Percentiles rank a stretch among this genome's conserved stretches.
Evolutionary conservation across 768 basidiomycete species (phyloP).

Genomic region (Russula sp.): DNA sequence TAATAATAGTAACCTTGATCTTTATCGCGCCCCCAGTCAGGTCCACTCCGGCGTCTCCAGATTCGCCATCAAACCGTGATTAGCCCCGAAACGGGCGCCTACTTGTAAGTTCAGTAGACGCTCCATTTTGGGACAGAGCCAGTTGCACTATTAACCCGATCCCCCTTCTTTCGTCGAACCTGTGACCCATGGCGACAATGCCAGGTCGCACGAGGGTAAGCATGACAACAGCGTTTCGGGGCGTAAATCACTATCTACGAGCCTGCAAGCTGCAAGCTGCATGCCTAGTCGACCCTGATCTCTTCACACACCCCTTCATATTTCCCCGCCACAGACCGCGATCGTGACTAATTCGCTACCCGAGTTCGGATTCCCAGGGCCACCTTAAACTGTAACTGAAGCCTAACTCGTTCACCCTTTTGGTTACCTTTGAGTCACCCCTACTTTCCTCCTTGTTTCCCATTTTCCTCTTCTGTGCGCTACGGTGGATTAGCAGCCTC

Average conservation of each 20-base stretch:
- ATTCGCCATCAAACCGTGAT: slow-evolving; percentile 8
- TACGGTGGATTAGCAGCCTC: background rate
- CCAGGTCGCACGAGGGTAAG: slow-evolving; percentile 10
- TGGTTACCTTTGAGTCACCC: background rate
- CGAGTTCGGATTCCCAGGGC: background rate
- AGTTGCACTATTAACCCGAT: slow-evolving; percentile 4
- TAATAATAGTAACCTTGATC: slow-evolving; percentile 19
- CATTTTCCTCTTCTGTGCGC: background rate
- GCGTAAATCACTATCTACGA: slow-evolving; percentile 7
- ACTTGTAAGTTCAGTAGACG: background rate
- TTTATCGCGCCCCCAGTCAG: slow-evolving; percentile 3
- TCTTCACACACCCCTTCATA: slow-evolving; percentile 13
- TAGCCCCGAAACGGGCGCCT: background rate
- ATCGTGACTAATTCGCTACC: slow-evolving; percentile 1
- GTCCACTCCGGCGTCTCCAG: background rate
- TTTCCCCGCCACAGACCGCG: background rate
- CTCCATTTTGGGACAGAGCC: background rate
- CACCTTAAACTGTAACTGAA: slow-evolving; percentile 2
- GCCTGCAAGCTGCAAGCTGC: background rate
- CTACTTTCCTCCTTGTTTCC: background rate
- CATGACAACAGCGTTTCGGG: slow-evolving; percentile 18
- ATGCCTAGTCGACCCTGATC: slow-evolving; percentile 8
- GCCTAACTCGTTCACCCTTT: background rate
- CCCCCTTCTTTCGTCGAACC: background rate
- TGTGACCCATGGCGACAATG: slow-evolving; percentile 3